A percentile compares a stretch with the other conserved stretches of the same genome.
Conservation (phyloP, 1,139 yeast genomes). For the Nadsonia commutata region DNA sequence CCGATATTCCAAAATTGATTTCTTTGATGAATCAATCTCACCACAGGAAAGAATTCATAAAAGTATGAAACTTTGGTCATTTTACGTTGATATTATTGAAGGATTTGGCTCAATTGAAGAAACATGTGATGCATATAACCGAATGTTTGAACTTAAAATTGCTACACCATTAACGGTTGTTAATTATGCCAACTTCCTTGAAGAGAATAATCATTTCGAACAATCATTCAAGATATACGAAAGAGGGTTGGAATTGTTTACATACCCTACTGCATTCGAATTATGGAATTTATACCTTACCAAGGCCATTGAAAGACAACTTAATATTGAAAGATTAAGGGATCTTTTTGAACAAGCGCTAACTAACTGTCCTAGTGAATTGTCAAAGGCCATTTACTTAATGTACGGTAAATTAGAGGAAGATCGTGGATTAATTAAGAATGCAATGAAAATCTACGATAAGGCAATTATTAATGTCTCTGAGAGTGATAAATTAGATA, state of each 20-base stretch:
- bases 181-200: conserved; percentile 51
- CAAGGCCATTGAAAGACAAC: conserved; percentile 30
- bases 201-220: conserved; percentile 33
- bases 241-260: conserved; percentile 45
- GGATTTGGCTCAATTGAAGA: conserved; percentile 35
- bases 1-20: conserved; percentile 21
- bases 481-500: conserved; percentile 21
- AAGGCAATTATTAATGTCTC: conserved; percentile 27
- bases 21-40: conserved; percentile 31
- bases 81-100: conserved; percentile 61
- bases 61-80: conserved; percentile 54
- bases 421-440: conserved; percentile 30
- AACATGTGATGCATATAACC: conserved; percentile 40
- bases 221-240: conserved; percentile 54
- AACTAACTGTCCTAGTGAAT: conserved; percentile 34
- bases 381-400: conserved; percentile 35
- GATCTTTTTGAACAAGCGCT: conserved; percentile 60
- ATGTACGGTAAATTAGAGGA: conserved; percentile 53
- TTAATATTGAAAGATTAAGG: conserved; percentile 44
- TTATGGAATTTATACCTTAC: conserved; percentile 59
- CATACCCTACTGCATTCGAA: conserved; percentile 50
- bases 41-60: conserved; percentile 48
- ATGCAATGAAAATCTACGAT: conserved; percentile 30
- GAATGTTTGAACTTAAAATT: conserved; percentile 44
- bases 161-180: conserved; percentile 57